Evolutionary conservation across 1,284 basidiomycete genomes (phyloP), one percentile per base, ranked within the genome.

Genomic region (Golubevia pallescens): DNA sequence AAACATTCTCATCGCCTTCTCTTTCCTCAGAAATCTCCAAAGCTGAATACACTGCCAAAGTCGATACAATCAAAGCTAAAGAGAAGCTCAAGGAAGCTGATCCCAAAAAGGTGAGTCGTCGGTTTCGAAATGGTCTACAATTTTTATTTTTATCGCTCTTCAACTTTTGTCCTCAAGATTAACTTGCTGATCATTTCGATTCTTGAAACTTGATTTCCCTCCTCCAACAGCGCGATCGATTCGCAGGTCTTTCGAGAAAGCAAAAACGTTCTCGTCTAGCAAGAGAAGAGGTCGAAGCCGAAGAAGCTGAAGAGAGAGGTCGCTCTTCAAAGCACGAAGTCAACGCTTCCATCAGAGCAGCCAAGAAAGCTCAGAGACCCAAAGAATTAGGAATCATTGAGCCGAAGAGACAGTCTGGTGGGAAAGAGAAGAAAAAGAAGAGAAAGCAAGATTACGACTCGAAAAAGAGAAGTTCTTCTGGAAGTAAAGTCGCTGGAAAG

Each of bases 341-440:
- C 10, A 68, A 65, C 19, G 66, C 69, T 21, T 61, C 53, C 1
- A 71, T 85, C 21, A 70, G 82, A 2, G 74, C 79, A 6, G 78
- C 80, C 0, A 85, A 85, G 70, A 73, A 73, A 58, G 58, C 68
- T 19, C 69, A 74, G 48, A 65, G 74, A 2, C 82, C 82, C 13
- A 76, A 69, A 2, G 73, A 74, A 59, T 67, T 85, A n/a, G 77
- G 80, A 21, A 74, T 73, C 2, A 62, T 65, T 2, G 70, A 68
- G 21, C 58, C 73, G 58, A 16, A 65, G 28, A 68, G 67, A 23
- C 42, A 48, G 16, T 48, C 42, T 48, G 42, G 42, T 13, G 42
- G 42, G 16, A 61, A 59, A 42, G 23, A 62, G 24, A 74, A 68
- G 60, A 34, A 65, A 6, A 16, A 20, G 23, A 71, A 70, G 68